Base-by-base conservation (phyloP, 1,284 basidiomycete genomes). In the Sphagnurus paluster region DNA sequence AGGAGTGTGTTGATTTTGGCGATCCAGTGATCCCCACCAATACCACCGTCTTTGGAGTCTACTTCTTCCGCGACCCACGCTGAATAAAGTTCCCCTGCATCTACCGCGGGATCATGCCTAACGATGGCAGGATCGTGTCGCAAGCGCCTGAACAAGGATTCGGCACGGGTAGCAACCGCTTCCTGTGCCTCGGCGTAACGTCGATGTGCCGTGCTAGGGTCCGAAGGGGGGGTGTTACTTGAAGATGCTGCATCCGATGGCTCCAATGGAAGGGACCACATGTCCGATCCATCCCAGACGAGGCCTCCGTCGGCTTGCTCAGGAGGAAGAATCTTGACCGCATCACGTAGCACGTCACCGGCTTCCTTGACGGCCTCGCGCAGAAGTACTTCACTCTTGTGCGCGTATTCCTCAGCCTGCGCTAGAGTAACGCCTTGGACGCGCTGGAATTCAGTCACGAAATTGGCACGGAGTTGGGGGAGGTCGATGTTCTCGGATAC, bases 291-390 rank as follows among this genome's bases (percentile, higher is more conserved):
- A 63, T 93, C 89, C 87, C 89, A 92, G 37, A 81, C 62, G 26
- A 86, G 59, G 2, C 74, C 76, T 2, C 48, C 51, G 8, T 59
- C 62, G 5, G 61, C 67, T 29, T 75, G 77, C 33, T 87, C 84
- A 0, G 93, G 93, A 1, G 93, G 93, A 7, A 97, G 74, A 41
- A 97, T 85, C 62, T 90, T 90, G 56, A 97, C 90, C 9, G 91
- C 92, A 40, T 93, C 90, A 46, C 82, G 81, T 24, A 93, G 65
- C 45, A 84, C 89, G 45, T 85, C 85, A 13, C 85, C 79, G 4
- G 90, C 86, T 55, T 85, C 83, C 54, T 78, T 85, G 65, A 90
- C 67, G 11, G 71, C 84, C 50, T 86, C 85, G 33, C 81, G 76
- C 23, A 95, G 64, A 32, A 90, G 64, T 14, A 69, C 79, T 60